Evolutionary conservation across 371 early-diverging fungal species (phyloP).

Genomic region (Blastocladiella emersonii): DNA sequence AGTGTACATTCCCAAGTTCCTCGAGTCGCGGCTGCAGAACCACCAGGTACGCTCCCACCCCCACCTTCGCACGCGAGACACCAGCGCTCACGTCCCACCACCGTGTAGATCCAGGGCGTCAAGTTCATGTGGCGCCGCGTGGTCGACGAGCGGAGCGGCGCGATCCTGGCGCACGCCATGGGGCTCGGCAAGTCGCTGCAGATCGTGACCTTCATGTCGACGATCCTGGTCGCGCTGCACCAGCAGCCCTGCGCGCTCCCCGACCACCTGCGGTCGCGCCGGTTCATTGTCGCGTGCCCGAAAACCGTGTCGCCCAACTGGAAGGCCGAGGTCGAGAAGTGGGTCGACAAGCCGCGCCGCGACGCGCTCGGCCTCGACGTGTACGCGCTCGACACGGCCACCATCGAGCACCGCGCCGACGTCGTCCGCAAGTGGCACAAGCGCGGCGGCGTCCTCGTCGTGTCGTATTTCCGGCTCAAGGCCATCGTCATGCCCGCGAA

Average conservation of each 20-base stretch:
- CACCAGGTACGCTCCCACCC: no score
- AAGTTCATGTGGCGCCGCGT: conserved; percentile 22
- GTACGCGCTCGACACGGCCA: neutral
- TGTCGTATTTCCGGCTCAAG: conserved; percentile 5
- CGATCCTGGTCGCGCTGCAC: conserved; percentile 2
- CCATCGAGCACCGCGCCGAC: neutral
- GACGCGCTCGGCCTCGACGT: neutral
- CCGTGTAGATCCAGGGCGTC: conserved; percentile 17
- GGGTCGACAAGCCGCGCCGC: conserved; percentile 4
- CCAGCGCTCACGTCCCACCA: no score
- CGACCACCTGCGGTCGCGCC: conserved; percentile 8
- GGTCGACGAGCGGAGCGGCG: conserved; percentile 20
- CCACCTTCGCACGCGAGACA: no score
- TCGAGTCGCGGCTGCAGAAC: neutral
- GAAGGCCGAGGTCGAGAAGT: conserved; percentile 16
- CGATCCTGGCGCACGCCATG: conserved; percentile 38
- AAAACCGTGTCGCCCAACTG: conserved; percentile 22
- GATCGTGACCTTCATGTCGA: conserved; percentile 22
- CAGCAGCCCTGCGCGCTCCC: neutral
- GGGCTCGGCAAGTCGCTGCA: conserved; percentile 39
- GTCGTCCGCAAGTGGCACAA: conserved; percentile 9
- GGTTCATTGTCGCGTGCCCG: conserved; percentile 23
- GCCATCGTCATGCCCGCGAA: neutral
- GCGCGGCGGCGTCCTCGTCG: conserved; percentile 10
- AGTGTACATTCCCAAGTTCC: no score